Conservation (phyloP, 2,329 filamentous ascomycete genomes). For the Monosporascus ibericus region DNA sequence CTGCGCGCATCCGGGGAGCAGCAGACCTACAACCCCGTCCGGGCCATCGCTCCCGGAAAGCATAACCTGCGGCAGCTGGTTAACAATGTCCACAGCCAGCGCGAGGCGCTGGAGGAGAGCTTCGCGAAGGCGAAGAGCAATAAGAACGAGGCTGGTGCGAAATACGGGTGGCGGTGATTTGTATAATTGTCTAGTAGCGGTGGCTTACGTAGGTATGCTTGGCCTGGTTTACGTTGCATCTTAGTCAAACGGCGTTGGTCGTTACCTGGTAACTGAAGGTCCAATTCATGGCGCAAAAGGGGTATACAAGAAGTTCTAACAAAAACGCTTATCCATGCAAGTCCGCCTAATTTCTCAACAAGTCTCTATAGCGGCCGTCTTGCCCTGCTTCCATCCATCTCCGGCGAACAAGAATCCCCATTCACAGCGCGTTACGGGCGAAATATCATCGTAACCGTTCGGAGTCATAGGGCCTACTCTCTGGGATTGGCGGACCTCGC, state of each 20-base stretch:
- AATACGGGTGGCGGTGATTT: slow-evolving; percentile 68
- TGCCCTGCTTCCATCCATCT: slow-evolving; percentile 34
- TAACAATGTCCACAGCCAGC: slow-evolving; percentile 73
- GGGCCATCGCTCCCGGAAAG: slow-evolving; percentile 78
- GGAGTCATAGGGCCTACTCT: slow-evolving; percentile 47
- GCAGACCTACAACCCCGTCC: slow-evolving; percentile 74
- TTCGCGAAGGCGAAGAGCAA: slow-evolving; percentile 78
- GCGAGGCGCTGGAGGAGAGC: slow-evolving; percentile 84
- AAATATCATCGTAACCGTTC: slow-evolving; percentile 56
- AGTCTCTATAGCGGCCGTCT: slow-evolving; percentile 46
- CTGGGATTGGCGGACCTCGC: slow-evolving; percentile 11
- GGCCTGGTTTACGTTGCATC: too few relatives aligned
- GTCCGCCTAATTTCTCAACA: slow-evolving; percentile 29
- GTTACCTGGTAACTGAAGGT: not conserved
- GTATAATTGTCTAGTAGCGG: too few relatives aligned
- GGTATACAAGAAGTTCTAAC: not conserved
- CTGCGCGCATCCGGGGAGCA: slow-evolving; percentile 61
- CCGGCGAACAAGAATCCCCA: slow-evolving; percentile 56
- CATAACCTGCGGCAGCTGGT: slow-evolving; percentile 86
- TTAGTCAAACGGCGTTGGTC: too few relatives aligned
- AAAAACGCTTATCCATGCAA: not conserved
- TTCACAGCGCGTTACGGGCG: slow-evolving; percentile 55
- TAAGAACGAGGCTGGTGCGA: slow-evolving; percentile 71
- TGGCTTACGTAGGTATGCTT: too few relatives aligned
- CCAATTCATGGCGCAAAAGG: not conserved